Evolutionary conservation across 805 yeast genomes (phyloP).

Genomic region (Hanseniaspora jakobsenii): DNA sequence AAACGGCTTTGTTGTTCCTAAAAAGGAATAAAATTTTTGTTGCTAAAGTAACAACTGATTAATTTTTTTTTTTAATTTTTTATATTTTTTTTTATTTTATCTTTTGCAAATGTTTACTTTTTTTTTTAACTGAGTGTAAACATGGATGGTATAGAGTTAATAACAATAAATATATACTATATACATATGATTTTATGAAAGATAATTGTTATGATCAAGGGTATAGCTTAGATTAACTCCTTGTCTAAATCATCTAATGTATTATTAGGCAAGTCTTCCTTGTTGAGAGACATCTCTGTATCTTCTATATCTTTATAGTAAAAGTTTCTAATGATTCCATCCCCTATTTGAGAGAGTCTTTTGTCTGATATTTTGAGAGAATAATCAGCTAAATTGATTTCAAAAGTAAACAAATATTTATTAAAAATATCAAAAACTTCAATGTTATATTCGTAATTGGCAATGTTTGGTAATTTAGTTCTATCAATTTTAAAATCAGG

Average conservation of each 20-base stretch:
- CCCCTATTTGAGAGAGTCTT: background rate
- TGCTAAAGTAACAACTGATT: background rate
- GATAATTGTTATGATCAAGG: too few relatives aligned
- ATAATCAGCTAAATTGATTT: slow-evolving; percentile 7
- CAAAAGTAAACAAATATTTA: slow-evolving; percentile 20
- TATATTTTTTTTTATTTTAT: too few relatives aligned
- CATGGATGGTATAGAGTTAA: too few relatives aligned
- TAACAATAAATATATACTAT: too few relatives aligned
- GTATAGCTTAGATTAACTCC: too few relatives aligned
- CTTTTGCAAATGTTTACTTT: too few relatives aligned
- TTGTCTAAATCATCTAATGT: too few relatives aligned
- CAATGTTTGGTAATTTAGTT: background rate
- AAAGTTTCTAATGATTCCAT: background rate
- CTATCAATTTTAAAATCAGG: slow-evolving; percentile 18
- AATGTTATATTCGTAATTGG: slow-evolving; percentile 22
- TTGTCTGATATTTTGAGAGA: slow-evolving; percentile 4
- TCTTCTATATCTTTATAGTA: background rate
- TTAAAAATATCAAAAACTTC: slow-evolving; percentile 24
- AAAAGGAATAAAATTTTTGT: background rate
- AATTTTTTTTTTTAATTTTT: too few relatives aligned
- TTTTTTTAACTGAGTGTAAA: too few relatives aligned
- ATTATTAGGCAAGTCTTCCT: too few relatives aligned
- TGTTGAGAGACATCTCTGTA: too few relatives aligned
- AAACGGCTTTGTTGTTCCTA: background rate
- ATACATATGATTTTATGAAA: too few relatives aligned